Evolutionary conservation across 768 basidiomycete genomes (phyloP), one percentile per base, ranked within the genome.

Genomic region (Phanerochaete sordida): DNA sequence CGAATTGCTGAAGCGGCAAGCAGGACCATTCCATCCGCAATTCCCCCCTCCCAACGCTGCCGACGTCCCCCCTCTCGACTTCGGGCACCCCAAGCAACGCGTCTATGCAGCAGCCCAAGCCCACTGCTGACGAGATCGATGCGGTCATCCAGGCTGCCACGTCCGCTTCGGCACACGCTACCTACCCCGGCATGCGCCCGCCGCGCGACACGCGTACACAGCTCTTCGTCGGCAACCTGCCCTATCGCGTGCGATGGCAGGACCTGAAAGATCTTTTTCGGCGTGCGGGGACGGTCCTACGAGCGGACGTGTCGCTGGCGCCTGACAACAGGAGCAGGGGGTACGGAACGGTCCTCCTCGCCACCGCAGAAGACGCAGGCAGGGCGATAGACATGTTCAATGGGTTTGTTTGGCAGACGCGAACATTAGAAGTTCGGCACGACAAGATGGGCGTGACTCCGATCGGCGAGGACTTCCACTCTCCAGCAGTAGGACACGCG

Each of bases 261-360:
- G 97, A 99, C 77, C 84, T 99, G 63, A 98, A 99, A 68, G 96
- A 99, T 72, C 84, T 99, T 55, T 98, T 99, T 74, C 86, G 96
- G 37, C 90, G 92, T 64, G 92, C 96, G 6, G 97, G 97, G 44
- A 97, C 74, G 1, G 73, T 75, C 44, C 71, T 87, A 3, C 73
- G 84, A 24, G 84, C 84, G 8, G 77, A 80, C 63, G 79, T 81
- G 62, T 74, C 75, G 21, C 69, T 82, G 6, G 78, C 91, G 3
- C 90, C 91, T 2, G 93, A 94, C 72, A 97, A 97, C 72, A 83
- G 96, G 65, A 93, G 91, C 48, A 82, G 95, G 57, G 96, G 96
- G 1, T 88, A 95, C 69, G 97, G 97, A 27, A 97, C 95, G 12
- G 96, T 99, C 21, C 82, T 98, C 19, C 85, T 98, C 49, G 94